These are phyloP conservation scores for Colletotrichum chrysophilum DNA, from an alignment of 2,329 filamentous ascomycete species.

Conservation along the genomic window DNA sequence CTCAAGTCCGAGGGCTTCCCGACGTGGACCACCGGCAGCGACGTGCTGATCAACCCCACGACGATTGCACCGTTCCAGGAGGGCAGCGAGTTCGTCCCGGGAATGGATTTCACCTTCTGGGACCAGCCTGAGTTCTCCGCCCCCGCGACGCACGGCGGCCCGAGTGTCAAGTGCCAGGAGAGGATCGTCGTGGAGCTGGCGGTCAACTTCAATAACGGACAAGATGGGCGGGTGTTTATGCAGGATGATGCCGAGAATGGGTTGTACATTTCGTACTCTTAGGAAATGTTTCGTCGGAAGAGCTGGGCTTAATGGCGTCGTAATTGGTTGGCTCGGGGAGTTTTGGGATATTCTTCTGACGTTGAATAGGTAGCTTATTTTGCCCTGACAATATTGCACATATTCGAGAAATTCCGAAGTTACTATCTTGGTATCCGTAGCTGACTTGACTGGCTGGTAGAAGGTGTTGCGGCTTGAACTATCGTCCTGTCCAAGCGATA, in stretches of 20 bases:
- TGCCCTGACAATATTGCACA: not conserved
- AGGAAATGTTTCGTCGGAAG: not conserved
- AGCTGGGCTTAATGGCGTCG: not conserved
- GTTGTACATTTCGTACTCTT: not conserved
- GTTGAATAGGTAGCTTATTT: not conserved
- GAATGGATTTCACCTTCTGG: constrained; percentile 11
- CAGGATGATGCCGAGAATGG: constrained; percentile 12
- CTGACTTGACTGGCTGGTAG: too few species aligned
- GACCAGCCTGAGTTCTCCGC: not conserved
- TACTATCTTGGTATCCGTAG: rapidly evolving
- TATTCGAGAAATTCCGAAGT: not conserved
- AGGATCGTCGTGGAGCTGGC: constrained; percentile 7
- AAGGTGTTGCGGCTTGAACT: too few species aligned
- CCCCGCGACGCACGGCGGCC: not conserved
- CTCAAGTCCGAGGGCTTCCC: constrained; percentile 5
- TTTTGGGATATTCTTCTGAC: not conserved
- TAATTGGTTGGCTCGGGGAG: not conserved
- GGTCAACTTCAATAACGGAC: not conserved
- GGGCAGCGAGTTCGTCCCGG: not conserved
- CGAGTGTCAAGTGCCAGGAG: not conserved
- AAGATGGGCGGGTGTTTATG: constrained; percentile 1
- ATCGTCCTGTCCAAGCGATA: too few species aligned
- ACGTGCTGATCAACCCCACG: not conserved
- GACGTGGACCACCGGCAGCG: not conserved
- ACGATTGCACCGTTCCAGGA: not conserved